Percentiles rank a stretch among this genome's conserved stretches.
Evolutionary conservation across 345 rosid genomes (phyloP).

Genomic region (Physaria fendleri): DNA sequence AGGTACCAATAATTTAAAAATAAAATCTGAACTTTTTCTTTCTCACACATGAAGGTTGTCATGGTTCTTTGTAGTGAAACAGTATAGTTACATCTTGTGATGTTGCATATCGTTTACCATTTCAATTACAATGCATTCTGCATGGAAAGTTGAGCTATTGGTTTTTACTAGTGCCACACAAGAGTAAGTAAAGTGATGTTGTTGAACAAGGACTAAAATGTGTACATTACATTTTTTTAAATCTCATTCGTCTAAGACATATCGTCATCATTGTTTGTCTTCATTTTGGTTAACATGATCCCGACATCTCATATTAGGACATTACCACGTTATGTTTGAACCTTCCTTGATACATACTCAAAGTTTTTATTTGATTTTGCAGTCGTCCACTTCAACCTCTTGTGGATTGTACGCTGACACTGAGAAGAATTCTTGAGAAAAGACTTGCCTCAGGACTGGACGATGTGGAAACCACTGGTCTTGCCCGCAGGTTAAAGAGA

Average conservation of each 20-base stretch:
- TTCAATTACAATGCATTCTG: background rate
- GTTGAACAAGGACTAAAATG: conserved; percentile 1
- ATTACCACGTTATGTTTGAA: background rate
- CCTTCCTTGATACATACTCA: background rate
- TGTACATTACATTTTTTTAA: background rate
- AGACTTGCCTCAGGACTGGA: conserved; percentile 47
- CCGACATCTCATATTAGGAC: background rate
- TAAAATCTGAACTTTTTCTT: background rate
- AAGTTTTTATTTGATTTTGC: conserved; percentile 17
- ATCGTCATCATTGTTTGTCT: background rate
- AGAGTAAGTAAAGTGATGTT: background rate
- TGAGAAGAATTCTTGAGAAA: conserved; percentile 50
- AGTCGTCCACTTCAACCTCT: conserved; percentile 73
- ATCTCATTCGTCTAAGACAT: background rate
- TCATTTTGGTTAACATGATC: background rate
- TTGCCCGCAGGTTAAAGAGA: conserved; percentile 79
- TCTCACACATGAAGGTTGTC: background rate
- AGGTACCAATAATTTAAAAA: conserved; percentile 36
- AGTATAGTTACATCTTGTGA: background rate
- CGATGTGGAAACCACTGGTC: conserved; percentile 54
- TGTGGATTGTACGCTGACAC: conserved; percentile 57
- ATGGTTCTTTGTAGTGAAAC: background rate
- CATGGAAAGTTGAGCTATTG: background rate
- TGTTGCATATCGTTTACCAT: background rate
- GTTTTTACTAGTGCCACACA: background rate